Percentiles rank a stretch among this genome's conserved stretches.
Evolutionary conservation across 805 yeast species (phyloP).

Genomic region (Diddensiella santjacobensis): DNA sequence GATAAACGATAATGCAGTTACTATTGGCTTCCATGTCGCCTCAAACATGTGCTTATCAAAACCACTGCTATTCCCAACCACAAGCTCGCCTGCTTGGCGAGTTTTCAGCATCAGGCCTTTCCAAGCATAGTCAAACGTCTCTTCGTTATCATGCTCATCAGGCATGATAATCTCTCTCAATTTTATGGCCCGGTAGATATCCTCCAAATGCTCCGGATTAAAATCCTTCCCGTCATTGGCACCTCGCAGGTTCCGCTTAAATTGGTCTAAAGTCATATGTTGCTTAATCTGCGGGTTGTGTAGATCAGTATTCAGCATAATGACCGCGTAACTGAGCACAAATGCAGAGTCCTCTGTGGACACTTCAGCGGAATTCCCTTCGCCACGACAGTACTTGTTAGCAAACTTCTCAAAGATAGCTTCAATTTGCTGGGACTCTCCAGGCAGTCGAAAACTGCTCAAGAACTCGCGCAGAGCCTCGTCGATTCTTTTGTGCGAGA

Average conservation of each 20-base stretch:
- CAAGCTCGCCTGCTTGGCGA: constrained; percentile 23
- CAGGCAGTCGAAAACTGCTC: constrained; percentile 86
- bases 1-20: constrained; percentile 68
- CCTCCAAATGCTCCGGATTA: constrained; percentile 79
- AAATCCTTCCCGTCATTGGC: constrained; percentile 70
- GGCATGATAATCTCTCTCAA: constrained; percentile 95
- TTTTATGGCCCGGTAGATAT: constrained; percentile 73
- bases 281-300: constrained; percentile 90
- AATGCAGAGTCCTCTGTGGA: constrained; percentile 87
- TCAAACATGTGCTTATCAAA: constrained; percentile 74
- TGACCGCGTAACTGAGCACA: constrained; percentile 84
- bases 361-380: constrained; percentile 40
- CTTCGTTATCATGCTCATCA: constrained; percentile 91
- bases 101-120: constrained; percentile 31
- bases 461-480: constrained; percentile 83
- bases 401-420: constrained; percentile 85
- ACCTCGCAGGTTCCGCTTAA: constrained; percentile 74
- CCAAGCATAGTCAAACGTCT: constrained; percentile 81
- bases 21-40: constrained; percentile 57
- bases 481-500: constrained; percentile 76
- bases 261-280: constrained; percentile 85
- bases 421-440: constrained; percentile 96
- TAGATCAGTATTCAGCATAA: constrained; percentile 89
- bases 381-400: constrained; percentile 68
- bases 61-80: constrained; percentile 29